Conservation (phyloP, 75 land plant species). For the Cupressus sempervirens region DNA sequence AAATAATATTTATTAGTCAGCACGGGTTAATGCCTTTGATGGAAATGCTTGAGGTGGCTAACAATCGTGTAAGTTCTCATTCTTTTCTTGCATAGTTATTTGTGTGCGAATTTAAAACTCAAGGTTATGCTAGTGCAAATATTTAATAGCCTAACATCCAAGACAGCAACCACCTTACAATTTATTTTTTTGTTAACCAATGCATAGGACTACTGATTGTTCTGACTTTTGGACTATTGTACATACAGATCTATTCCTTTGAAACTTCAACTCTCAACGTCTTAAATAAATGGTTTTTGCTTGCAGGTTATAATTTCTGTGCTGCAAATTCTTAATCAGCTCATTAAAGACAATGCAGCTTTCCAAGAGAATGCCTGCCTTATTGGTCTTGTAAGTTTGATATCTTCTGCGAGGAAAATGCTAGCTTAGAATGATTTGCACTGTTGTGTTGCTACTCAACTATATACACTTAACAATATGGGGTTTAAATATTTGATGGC, state of each 20-base stretch:
- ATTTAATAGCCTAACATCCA: background rate
- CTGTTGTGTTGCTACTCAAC: background rate
- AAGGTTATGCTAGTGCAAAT: background rate
- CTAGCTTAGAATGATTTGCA: background rate
- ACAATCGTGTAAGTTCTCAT: constrained; percentile 52
- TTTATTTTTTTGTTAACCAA: background rate
- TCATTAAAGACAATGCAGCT: constrained; percentile 72
- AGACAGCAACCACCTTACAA: background rate
- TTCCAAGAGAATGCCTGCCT: constrained; percentile 98
- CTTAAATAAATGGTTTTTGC: background rate
- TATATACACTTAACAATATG: background rate
- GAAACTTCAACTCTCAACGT: background rate
- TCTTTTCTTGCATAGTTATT: background rate
- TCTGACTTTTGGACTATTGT: background rate
- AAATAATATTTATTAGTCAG: constrained; percentile 60
- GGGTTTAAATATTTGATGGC: background rate
- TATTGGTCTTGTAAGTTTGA: constrained; percentile 72
- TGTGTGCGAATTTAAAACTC: background rate
- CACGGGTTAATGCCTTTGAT: constrained; percentile 87
- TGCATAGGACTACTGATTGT: background rate
- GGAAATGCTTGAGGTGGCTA: constrained; percentile 90
- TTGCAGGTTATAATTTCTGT: constrained; percentile 81
- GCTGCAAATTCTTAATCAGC: constrained; percentile 81
- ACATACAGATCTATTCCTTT: background rate
- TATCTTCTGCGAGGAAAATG: background rate